A percentile compares a stretch with the other conserved stretches of the same genome.
Conservation (phyloP, 1,284 basidiomycete species). For the Heterobasidion annosum region DNA sequence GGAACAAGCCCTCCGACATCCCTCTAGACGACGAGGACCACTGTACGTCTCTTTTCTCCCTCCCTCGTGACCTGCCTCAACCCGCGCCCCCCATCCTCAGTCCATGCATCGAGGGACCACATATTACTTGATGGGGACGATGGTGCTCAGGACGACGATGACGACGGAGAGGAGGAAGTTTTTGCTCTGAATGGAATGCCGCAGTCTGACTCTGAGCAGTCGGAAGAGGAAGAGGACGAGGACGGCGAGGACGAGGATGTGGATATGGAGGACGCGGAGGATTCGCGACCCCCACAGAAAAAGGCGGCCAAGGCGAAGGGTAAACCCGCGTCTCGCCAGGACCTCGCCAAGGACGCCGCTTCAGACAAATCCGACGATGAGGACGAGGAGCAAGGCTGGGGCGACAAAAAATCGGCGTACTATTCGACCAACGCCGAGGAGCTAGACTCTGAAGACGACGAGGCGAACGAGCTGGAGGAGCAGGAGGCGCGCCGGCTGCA, state of each 20-base stretch:
- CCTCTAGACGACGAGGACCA: slow-evolving; percentile 70
- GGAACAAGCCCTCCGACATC: slow-evolving; percentile 58
- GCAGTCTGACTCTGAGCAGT: slow-evolving; percentile 36
- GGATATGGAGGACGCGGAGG: slow-evolving; percentile 23
- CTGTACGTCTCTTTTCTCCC: slow-evolving; percentile 35
- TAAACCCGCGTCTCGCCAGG: slow-evolving; percentile 1
- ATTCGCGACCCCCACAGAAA: slow-evolving; percentile 27
- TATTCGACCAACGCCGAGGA: slow-evolving; percentile 80
- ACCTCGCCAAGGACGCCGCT: slow-evolving; percentile 14
- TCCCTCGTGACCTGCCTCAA: neutral
- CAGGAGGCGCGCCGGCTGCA: slow-evolving; percentile 83
- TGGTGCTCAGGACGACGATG: slow-evolving; percentile 24
- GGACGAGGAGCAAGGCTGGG: slow-evolving; percentile 75
- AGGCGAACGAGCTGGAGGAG: slow-evolving; percentile 81
- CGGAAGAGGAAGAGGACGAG: slow-evolving; percentile 35
- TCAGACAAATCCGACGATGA: slow-evolving; percentile 21
- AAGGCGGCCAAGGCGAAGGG: slow-evolving; percentile 24
- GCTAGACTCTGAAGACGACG: slow-evolving; percentile 78
- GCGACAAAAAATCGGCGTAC: slow-evolving; percentile 67
- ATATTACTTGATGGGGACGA: slow-evolving; percentile 62
- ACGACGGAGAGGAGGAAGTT: slow-evolving; percentile 63
- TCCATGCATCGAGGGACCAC: slow-evolving; percentile 66
- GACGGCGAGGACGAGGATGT: slow-evolving; percentile 34
- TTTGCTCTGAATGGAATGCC: slow-evolving; percentile 51
- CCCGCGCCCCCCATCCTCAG: slow-evolving; percentile 23